Conservation (phyloP, 1,284 basidiomycete genomes). For the Malassezia brasiliensis region DNA sequence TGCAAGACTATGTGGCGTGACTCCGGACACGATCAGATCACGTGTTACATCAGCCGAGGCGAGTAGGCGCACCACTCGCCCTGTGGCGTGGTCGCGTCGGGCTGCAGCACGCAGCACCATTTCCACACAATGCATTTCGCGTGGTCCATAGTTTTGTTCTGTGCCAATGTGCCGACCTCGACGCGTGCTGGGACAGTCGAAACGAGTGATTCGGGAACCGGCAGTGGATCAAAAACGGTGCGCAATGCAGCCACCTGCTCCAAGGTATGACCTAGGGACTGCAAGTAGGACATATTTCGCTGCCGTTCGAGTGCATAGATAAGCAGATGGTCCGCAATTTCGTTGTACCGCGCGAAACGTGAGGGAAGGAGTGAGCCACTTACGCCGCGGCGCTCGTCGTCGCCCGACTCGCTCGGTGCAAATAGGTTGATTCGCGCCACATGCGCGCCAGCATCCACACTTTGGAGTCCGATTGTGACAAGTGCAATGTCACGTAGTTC, state of each 20-base stretch:
- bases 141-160: not conserved
- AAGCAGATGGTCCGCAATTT: conserved; percentile 11
- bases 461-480: not conserved
- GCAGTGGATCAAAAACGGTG: conserved; percentile 11
- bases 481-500: conserved; percentile 14
- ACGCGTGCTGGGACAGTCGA: not conserved
- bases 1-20: conserved; percentile 14
- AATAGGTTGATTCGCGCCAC: conserved; percentile 1
- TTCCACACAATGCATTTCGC: conserved; percentile 7
- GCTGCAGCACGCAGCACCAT: conserved; percentile 5
- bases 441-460: not conserved
- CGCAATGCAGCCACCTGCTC: conserved; percentile 11
- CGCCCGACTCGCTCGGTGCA: conserved; percentile 3
- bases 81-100: not conserved
- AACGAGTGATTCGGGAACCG: not conserved
- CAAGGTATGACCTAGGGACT: not conserved
- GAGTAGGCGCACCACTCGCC: conserved; percentile 17
- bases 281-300: not conserved
- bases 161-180: not conserved
- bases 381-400: not conserved
- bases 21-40: conserved; percentile 4
- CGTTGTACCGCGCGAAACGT: conserved; percentile 2
- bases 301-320: conserved; percentile 6
- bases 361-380: conserved; percentile 3
- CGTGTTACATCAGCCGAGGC: conserved; percentile 1